phyloP scores from a whole-genome alignment of 495 filamentous ascomycete species.

The Terfezia claveryi region DNA sequence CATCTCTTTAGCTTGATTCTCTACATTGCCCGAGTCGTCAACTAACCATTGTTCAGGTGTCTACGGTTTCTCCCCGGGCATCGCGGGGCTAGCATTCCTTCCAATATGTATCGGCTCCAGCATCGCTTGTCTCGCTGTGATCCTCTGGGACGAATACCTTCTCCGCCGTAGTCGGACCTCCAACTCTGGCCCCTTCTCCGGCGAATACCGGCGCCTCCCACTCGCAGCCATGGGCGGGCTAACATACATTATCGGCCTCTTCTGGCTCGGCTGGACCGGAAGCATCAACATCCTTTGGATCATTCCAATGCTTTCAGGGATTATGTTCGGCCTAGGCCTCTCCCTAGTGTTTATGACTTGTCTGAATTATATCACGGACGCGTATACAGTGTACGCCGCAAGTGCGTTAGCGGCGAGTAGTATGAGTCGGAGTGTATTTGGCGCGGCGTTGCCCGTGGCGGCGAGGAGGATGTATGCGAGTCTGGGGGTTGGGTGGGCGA shows the following conservation, averaged over 20 bases:
- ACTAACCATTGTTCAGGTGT: constrained; percentile 12
- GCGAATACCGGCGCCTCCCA: constrained; percentile 42
- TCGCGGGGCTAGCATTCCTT: constrained; percentile 27
- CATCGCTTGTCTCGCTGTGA: constrained; percentile 27
- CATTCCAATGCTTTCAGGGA: constrained; percentile 39
- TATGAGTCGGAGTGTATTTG: constrained; percentile 37
- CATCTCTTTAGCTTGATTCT: background rate
- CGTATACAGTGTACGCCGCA: constrained; percentile 52
- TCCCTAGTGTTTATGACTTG: constrained; percentile 43
- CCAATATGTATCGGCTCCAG: constrained; percentile 26
- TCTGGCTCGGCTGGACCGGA: constrained; percentile 56
- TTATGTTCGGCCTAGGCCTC: constrained; percentile 50
- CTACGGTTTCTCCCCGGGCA: constrained; percentile 25
- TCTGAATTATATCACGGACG: constrained; percentile 57
- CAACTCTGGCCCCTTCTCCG: constrained; percentile 2
- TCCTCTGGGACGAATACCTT: constrained; percentile 33
- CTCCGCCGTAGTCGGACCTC: constrained; percentile 20
- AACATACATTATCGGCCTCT: constrained; percentile 36
- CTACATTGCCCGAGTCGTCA: background rate
- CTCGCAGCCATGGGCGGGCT: constrained; percentile 45
- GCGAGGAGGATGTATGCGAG: constrained; percentile 10
- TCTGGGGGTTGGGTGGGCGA: constrained; percentile 12
- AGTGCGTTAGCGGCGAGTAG: constrained; percentile 44
- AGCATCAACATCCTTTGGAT: constrained; percentile 33
- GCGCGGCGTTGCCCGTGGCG: constrained; percentile 33